Conservation (phyloP, 139 green algal species). For the Chlamydomonas sphaeroides region DNA sequence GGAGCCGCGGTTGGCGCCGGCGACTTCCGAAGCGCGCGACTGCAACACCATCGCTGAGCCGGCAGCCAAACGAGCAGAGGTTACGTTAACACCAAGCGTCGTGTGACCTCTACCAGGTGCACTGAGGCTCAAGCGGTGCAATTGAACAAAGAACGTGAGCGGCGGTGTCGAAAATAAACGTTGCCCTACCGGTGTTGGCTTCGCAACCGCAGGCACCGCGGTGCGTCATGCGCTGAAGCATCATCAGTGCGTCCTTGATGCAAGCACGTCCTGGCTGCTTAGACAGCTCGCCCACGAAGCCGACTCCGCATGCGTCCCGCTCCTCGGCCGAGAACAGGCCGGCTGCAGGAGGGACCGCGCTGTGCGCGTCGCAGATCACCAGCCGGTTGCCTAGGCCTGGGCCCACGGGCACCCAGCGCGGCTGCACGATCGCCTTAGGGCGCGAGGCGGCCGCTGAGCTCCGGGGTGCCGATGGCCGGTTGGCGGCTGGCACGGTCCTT, state of each 20-base stretch:
- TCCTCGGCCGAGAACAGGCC: conserved; percentile 73
- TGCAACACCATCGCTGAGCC: too few species aligned
- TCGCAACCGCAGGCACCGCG: conserved; percentile 95
- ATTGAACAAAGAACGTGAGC: too few species aligned
- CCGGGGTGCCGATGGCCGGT: too few species aligned
- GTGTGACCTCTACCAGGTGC: too few species aligned
- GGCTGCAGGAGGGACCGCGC: conserved; percentile 21
- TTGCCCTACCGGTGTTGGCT: conserved; percentile 80
- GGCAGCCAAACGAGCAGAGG: too few species aligned
- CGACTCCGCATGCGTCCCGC: conserved; percentile 90
- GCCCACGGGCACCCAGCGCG: conserved; percentile 8
- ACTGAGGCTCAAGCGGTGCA: too few species aligned
- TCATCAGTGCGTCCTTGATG: conserved; percentile 90
- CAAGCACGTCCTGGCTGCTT: conserved; percentile 76
- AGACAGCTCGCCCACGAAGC: conserved; percentile 91
- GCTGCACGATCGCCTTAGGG: neutral
- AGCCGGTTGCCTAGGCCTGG: conserved; percentile 29
- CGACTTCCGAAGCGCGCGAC: too few species aligned
- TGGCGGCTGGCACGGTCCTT: neutral
- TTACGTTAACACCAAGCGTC: too few species aligned
- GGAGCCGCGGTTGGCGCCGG: too few species aligned
- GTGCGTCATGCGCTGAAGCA: conserved; percentile 90
- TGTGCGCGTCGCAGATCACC: conserved; percentile 45
- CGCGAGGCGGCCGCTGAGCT: neutral
- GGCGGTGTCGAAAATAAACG: too few species aligned